Base-by-base conservation (phyloP, 2,329 filamentous ascomycete species). In the Talaromyces rugulosus region DNA sequence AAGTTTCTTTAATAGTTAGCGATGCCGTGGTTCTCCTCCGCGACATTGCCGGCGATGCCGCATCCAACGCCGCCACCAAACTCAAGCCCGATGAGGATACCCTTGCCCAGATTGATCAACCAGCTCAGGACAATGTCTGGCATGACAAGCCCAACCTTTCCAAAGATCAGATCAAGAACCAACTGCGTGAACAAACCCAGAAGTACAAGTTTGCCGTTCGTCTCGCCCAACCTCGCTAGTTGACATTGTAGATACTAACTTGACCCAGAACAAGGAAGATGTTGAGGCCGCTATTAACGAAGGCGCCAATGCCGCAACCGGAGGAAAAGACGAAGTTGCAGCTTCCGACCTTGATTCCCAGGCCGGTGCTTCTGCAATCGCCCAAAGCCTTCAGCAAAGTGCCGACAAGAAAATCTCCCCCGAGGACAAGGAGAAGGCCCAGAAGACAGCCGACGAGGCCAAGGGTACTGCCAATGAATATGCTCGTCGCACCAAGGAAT, bases 61-160 rank as follows among this genome's bases (percentile, higher is more conserved):
- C 95, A 11, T 84, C 85, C 65, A 94, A 90, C 71, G 89, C 89
- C 6, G 92, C 93, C 61, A 81, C 82, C 69, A 86, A 81, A 69
- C 84, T 97, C 57, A 89, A 89, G 58, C 95, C 95, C 2, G 86
- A 85, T 1, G 86, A 96, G 62, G 90, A 96, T 0, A 81, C 89
- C 64, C 83, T 98, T 23, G 74, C 80, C 8, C 88, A 92, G 70
- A 87, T 98, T 36, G 94, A 98, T 68, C 74, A 81, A n/a, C 87
- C 95, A 1, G 95, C 95, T 2, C 86, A 90, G 18, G 93, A 96
- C 71, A 95, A 98, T 78, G 90, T 88, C 16, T 99, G 95, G 95
- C 91, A 97, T 70, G 92, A 97, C 62, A 85, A 86, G 51, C 93
- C 93, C 3, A 83, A 95, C 65, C 71, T 96, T 56, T 89, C 87